Conservation (phyloP, 75 land plant species). For the Pinus taeda region DNA sequence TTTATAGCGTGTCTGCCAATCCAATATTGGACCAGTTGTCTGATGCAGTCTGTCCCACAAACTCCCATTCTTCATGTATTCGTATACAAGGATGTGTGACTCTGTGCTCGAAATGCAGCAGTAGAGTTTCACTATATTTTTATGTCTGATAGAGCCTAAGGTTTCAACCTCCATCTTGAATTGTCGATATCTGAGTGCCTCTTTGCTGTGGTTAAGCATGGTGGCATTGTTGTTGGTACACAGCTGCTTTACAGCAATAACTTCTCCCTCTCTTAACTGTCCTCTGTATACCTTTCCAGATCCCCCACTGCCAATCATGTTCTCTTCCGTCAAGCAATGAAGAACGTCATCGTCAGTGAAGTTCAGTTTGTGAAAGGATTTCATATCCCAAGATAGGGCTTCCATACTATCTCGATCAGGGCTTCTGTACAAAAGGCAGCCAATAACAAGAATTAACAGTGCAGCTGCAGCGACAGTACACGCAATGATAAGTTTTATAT, state of each 20-base stretch:
- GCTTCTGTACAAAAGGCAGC: background rate
- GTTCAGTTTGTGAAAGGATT: constrained; percentile 51
- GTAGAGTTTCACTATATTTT: constrained; percentile 18
- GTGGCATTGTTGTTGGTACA: constrained; percentile 23
- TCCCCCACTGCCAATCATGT: constrained; percentile 85
- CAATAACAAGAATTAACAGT: background rate
- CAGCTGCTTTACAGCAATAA: constrained; percentile 67
- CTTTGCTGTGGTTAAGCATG: background rate
- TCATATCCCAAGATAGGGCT: constrained; percentile 52
- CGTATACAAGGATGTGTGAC: constrained; percentile 5
- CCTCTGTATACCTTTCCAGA: constrained; percentile 87
- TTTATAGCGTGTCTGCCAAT: constrained; percentile 8
- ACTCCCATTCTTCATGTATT: constrained; percentile 10
- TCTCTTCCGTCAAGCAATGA: constrained; percentile 61
- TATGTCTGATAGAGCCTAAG: constrained; percentile 4
- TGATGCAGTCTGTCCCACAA: constrained; percentile 8
- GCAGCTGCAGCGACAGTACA: constrained; percentile 6
- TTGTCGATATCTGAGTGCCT: background rate
- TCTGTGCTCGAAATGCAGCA: constrained; percentile 8
- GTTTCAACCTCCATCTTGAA: constrained; percentile 8
- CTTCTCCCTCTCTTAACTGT: constrained; percentile 35
- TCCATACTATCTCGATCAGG: background rate
- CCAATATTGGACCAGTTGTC: background rate
- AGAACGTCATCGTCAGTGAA: constrained; percentile 65
- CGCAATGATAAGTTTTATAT: constrained; percentile 15